Base-by-base conservation (phyloP, 148 eudicot species). In the Rhododendron vialii region DNA sequence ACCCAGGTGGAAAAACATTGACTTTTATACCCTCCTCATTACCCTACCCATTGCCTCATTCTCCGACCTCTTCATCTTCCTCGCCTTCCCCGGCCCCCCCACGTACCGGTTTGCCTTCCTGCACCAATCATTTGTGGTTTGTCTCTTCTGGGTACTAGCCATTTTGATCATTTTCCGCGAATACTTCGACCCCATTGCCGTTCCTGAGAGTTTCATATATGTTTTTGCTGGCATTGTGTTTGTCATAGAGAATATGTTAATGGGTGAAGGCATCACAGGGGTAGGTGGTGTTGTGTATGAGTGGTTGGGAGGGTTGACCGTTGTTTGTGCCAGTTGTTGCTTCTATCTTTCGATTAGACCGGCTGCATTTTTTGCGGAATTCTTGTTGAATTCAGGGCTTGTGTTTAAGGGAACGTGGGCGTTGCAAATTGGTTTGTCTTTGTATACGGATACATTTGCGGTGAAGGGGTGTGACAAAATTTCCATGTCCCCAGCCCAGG, bases 351-450 rank as follows among this genome's bases (percentile, higher is more conserved):
- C 98, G 9, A 38, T 95, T 75, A 87, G 86, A 84, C 95, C 94
- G 24, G 83, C 89, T 3, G 88, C 93, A 0, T 96, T 95, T 89
- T 89, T 92, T 33, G 98, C 94, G 0, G 99, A 96, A 80, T 95
- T 93, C 87, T 82, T 91, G 86, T 82, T 96, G 84, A 94, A 92
- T 17, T 84, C 86, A 82, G 99, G 93, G 86, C 73, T 95, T 51
- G 82, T 94, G 13, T 94, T 95, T 74, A 95, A 95, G 89, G 95
- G 95, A 6, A 93, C 92, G 84, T 96, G 98, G 98, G 90, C 90
- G 14, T 86, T 96, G 90, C 99, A 96, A 89, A 88, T 82, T 87
- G 99, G 98, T 45, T 87, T 96, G 78, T 91, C 91, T 80, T 87
- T 96, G 79, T 94, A 95, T 63, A 91, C 93, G 57, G 89, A 92